A percentile compares a stretch with the other conserved stretches of the same genome.
These are phyloP conservation scores for Xenoacremonium recifei DNA, from an alignment of 2,329 filamentous ascomycete genomes.

Conservation along the genomic window DNA sequence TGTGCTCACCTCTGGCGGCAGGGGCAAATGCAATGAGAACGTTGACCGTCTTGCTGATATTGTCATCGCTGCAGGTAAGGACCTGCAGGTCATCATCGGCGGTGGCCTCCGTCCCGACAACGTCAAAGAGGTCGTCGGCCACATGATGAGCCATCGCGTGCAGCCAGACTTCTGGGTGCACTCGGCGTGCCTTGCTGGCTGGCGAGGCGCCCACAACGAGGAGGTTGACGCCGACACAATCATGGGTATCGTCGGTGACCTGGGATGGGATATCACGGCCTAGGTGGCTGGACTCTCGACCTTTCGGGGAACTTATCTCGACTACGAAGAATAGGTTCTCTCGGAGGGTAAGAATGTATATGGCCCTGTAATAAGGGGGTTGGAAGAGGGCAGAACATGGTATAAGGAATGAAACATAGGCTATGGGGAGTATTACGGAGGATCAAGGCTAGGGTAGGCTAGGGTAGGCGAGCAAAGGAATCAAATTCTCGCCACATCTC, in stretches of 20 bases:
- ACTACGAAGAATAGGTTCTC: no score
- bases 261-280: constrained; percentile 20
- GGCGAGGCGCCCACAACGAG: no score
- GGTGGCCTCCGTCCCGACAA: constrained; percentile 50
- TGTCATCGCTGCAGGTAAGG: constrained; percentile 22
- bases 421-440: no score
- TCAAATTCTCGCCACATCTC: no score
- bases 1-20: constrained; percentile 53
- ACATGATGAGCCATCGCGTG: not conserved
- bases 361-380: no score
- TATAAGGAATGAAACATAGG: no score
- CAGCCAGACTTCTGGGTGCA: constrained; percentile 42
- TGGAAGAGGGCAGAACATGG: no score
- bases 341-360: no score
- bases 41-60: constrained; percentile 35
- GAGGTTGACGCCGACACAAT: constrained; percentile 26
- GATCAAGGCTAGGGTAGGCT: no score
- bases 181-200: constrained; percentile 42
- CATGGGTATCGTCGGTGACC: constrained; percentile 15
- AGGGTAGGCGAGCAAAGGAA: no score
- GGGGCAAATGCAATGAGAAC: constrained; percentile 40
- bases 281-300: no score
- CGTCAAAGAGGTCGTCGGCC: constrained; percentile 26
- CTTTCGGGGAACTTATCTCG: no score
- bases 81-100: constrained; percentile 50